These are phyloP conservation scores for Wickerhamiella kurtzmanii DNA, from an alignment of 805 yeast genomes.

Conservation along the genomic window DNA sequence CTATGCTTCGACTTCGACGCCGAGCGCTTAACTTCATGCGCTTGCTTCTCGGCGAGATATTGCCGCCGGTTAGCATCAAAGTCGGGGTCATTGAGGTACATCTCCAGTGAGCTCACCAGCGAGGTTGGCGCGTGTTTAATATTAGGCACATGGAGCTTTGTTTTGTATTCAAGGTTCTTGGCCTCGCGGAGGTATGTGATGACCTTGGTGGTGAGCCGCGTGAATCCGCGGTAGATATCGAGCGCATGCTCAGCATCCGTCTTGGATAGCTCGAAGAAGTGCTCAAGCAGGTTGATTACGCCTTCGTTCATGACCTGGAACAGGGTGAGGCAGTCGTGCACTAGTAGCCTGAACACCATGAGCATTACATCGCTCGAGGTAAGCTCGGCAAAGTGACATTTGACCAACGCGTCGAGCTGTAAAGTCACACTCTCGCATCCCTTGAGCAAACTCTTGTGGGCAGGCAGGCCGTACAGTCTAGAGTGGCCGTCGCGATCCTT, in stretches of 20 bases:
- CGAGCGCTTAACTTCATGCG: slow-evolving; percentile 21
- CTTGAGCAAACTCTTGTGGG: slow-evolving; percentile 69
- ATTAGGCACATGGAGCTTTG: slow-evolving; percentile 86
- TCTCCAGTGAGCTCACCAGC: slow-evolving; percentile 71
- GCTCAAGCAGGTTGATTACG: slow-evolving; percentile 82
- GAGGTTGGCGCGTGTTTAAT: slow-evolving; percentile 96
- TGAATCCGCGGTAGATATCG: slow-evolving; percentile 71
- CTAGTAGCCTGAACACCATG: slow-evolving; percentile 74
- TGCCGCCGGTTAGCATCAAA: slow-evolving; percentile 70
- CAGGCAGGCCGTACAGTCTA: slow-evolving; percentile 47
- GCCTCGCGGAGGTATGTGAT: slow-evolving; percentile 81
- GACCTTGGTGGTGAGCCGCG: slow-evolving; percentile 72
- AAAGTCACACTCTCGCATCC: slow-evolving; percentile 75
- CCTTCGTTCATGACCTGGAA: slow-evolving; percentile 93
- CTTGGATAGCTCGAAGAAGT: slow-evolving; percentile 84
- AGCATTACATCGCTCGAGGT: slow-evolving; percentile 71
- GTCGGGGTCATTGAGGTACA: slow-evolving; percentile 74
- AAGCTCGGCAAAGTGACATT: slow-evolving; percentile 70
- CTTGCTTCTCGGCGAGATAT: slow-evolving; percentile 54
- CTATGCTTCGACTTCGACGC: background rate
- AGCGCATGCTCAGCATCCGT: slow-evolving; percentile 78
- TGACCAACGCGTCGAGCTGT: slow-evolving; percentile 63
- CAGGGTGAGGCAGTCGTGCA: slow-evolving; percentile 73
- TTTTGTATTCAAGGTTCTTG: slow-evolving; percentile 71
- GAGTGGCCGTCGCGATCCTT: slow-evolving; percentile 38